Percentiles rank a stretch among this genome's conserved stretches.
These are phyloP conservation scores for Neopestalotiopsis rosae DNA, from an alignment of 2,329 filamentous ascomycete species.

Conservation along the genomic window DNA sequence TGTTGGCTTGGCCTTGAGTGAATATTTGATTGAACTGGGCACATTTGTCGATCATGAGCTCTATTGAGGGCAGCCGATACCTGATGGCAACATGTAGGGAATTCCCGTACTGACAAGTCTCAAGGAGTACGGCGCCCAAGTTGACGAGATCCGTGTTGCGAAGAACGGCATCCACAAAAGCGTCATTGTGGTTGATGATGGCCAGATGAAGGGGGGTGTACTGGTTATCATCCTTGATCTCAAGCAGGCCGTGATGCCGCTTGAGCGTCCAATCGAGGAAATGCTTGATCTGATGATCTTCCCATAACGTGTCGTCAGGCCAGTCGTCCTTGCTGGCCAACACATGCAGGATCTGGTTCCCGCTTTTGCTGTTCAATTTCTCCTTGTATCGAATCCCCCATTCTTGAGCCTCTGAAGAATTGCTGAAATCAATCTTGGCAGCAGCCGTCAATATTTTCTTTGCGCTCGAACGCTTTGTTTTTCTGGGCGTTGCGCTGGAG, in stretches of 20 bases:
- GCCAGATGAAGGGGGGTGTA: background rate
- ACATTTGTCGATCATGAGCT: background rate
- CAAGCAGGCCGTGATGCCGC: background rate
- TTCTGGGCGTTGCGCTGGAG: too few relatives aligned
- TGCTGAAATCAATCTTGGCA: too few relatives aligned
- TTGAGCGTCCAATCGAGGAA: background rate
- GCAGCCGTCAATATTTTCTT: too few relatives aligned
- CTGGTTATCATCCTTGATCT: background rate
- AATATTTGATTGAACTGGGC: background rate
- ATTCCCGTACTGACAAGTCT: background rate
- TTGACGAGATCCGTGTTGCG: background rate
- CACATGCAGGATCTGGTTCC: background rate
- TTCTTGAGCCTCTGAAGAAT: too few relatives aligned
- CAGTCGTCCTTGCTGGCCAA: background rate
- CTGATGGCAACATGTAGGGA: background rate
- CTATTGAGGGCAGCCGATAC: too few relatives aligned
- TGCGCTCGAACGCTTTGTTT: too few relatives aligned
- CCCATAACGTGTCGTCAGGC: background rate
- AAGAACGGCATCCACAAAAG: background rate
- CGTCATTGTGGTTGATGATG: background rate
- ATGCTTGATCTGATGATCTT: background rate
- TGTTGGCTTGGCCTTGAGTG: background rate
- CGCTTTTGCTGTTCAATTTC: background rate
- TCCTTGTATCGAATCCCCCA: too few relatives aligned
- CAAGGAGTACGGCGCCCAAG: background rate